Evolutionary conservation across 1,139 yeast species (phyloP).

Genomic region (Candida anutae): DNA sequence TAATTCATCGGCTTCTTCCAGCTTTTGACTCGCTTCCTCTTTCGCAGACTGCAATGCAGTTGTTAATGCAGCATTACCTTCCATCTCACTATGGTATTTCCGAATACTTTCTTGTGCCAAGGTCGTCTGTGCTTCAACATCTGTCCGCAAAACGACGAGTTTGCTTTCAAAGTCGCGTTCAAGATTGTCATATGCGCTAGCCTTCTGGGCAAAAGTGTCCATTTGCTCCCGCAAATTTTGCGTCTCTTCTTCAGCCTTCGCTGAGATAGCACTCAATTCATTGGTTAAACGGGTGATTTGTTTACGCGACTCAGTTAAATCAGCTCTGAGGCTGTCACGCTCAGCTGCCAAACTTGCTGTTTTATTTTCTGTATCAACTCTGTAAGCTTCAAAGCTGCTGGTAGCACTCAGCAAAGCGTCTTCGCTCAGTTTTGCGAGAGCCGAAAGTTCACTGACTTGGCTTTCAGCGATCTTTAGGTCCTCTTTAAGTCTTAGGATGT

Average conservation of each 20-base stretch:
- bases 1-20: slow-evolving; percentile 21
- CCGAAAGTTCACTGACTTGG: slow-evolving; percentile 31
- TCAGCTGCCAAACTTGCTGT: slow-evolving; percentile 5
- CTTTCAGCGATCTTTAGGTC: slow-evolving; percentile 32
- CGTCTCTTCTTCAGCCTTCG: slow-evolving; percentile 10
- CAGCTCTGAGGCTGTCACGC: neutral
- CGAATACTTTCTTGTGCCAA: slow-evolving; percentile 42
- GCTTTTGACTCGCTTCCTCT: slow-evolving; percentile 29
- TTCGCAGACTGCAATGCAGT: slow-evolving; percentile 37
- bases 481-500: slow-evolving; percentile 26
- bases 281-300: too few relatives aligned
- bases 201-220: slow-evolving; percentile 17
- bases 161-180: slow-evolving; percentile 28
- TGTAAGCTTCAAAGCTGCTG: slow-evolving; percentile 28
- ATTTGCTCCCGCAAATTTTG: slow-evolving; percentile 19
- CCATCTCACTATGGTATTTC: slow-evolving; percentile 52
- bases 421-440: slow-evolving; percentile 36
- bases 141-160: slow-evolving; percentile 24
- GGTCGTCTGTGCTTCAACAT: slow-evolving; percentile 45
- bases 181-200: slow-evolving; percentile 27
- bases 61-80: slow-evolving; percentile 50
- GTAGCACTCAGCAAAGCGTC: slow-evolving; percentile 33
- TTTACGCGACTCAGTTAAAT: too few relatives aligned
- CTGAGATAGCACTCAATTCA: slow-evolving; percentile 10
- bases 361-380: slow-evolving; percentile 17